Base-by-base conservation (phyloP, 768 basidiomycete species). In the Boletus tylopilopsis region DNA sequence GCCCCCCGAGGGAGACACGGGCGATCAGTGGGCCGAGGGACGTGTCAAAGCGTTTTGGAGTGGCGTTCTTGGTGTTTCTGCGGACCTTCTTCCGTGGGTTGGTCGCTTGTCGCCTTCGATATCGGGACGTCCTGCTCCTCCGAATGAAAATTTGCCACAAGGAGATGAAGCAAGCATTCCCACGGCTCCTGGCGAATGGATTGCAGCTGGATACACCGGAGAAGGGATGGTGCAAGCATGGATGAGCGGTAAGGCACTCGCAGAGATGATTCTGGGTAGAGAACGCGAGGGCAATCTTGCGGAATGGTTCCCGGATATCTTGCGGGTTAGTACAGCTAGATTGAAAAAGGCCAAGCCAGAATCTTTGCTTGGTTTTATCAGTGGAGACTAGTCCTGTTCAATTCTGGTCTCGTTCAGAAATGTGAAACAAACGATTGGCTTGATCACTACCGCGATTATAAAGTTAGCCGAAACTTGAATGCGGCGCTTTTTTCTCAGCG, bases 171-270 rank as follows among this genome's bases (percentile, higher is more conserved):
- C 22, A 0, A 46, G 39, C 12, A 29, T 51, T 8, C 49, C 55
- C 36, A 69, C 73, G 9, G 51, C 61, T 0, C 68, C 82, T 1
- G 85, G 84, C 12, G 86, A 88, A 63, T 87, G 86, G 86, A 77
- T 88, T 21, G 74, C 80, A 22, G 85, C 82, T 4, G 86, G 85
- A 16, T 88, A 82, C 60, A 73, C 76, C 2, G 86, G 85, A 0
- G 86, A 89, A 57, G 86, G 86, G 3, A 86, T 87, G 85, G 77
- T 77, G 4, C 79, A 85, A 51, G 84, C 82, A 0, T 85, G 84
- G 83, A 64, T 82, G 70, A 73, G 80, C 45, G 85, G 80, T 15
- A 76, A 75, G 49, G 81, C 80, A 1, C 64, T 85, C 6, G 82
- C 78, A 16, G 66, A 68, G 44, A 84, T 85, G 84, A 63, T 89